Conservation (phyloP, 2,329 filamentous ascomycete genomes). For the Ascochyta clinopodiicola region DNA sequence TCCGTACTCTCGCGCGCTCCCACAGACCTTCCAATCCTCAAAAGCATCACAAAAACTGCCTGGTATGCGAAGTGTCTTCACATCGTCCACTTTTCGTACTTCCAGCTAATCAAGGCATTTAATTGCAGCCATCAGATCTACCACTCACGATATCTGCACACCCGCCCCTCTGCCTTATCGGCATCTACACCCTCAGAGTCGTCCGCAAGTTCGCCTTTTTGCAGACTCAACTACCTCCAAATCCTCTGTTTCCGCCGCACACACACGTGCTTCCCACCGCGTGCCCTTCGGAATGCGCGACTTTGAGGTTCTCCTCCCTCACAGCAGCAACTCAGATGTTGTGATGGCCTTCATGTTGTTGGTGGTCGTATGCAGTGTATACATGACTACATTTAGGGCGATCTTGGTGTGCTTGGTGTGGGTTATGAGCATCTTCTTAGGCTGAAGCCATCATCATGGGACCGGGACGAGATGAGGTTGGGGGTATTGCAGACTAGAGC, state of each 20-base stretch:
- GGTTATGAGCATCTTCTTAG: neutral
- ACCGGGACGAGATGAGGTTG: neutral
- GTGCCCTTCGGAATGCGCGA: neutral
- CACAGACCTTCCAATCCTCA: neutral
- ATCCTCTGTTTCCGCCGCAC: too few species aligned
- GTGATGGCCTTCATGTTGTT: neutral
- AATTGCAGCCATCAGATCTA: too few species aligned
- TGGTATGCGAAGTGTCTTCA: neutral
- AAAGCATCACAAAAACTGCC: neutral
- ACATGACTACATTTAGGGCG: neutral
- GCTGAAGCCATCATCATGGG: neutral
- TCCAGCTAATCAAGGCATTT: too few species aligned
- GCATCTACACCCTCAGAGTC: too few species aligned
- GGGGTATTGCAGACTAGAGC: neutral
- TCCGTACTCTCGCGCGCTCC: neutral
- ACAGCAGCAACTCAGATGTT: neutral
- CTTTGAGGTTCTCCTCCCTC: neutral
- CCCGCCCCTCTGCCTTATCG: too few species aligned
- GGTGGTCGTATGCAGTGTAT: neutral
- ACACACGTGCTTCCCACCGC: too few species aligned
- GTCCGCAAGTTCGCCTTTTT: too few species aligned
- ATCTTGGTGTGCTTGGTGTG: neutral
- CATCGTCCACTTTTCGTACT: too few species aligned
- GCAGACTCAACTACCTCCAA: too few species aligned
- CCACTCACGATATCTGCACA: too few species aligned